A percentile compares a stretch with the other conserved stretches of the same genome.
These are phyloP conservation scores for Lentinula sp. DNA, from an alignment of 768 basidiomycete genomes.

Conservation along the genomic window DNA sequence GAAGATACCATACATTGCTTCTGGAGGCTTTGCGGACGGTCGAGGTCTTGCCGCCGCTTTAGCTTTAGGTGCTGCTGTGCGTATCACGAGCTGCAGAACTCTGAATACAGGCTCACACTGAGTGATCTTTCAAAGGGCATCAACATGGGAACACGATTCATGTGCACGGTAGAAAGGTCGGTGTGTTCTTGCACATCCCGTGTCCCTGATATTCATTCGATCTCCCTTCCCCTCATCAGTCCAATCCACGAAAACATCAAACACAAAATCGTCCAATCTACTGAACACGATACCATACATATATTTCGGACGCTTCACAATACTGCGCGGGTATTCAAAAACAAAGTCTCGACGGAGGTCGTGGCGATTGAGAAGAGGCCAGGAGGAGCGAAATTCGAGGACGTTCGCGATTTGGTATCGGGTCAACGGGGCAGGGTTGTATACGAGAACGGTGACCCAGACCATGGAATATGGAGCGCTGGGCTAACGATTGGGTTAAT, in stretches of 20 bases:
- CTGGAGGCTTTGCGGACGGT: constrained; percentile 85
- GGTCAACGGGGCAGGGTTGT: constrained; percentile 66
- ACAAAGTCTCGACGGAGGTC: constrained; percentile 78
- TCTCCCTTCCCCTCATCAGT: constrained; percentile 24
- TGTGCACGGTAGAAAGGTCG: constrained; percentile 84
- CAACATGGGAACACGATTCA: constrained; percentile 91
- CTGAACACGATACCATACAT: constrained; percentile 80
- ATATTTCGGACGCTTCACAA: constrained; percentile 87
- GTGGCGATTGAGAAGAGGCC: constrained; percentile 76
- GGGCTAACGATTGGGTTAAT: constrained; percentile 67
- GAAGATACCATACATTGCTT: constrained; percentile 81
- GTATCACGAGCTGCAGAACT: constrained; percentile 18
- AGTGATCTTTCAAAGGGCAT: constrained; percentile 50
- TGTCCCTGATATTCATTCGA: not conserved
- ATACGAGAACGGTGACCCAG: constrained; percentile 79
- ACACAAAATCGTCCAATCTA: constrained; percentile 77
- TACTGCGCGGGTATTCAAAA: constrained; percentile 83
- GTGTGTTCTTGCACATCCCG: constrained; percentile 3
- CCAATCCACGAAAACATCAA: constrained; percentile 90
- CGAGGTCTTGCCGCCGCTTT: constrained; percentile 80
- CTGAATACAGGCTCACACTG: not conserved
- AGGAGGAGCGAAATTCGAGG: constrained; percentile 85
- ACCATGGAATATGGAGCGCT: constrained; percentile 83
- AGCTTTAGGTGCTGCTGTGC: constrained; percentile 72
- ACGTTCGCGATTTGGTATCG: constrained; percentile 71